Conservation (phyloP, 495 filamentous ascomycete genomes). For the Xylaria longipes region DNA sequence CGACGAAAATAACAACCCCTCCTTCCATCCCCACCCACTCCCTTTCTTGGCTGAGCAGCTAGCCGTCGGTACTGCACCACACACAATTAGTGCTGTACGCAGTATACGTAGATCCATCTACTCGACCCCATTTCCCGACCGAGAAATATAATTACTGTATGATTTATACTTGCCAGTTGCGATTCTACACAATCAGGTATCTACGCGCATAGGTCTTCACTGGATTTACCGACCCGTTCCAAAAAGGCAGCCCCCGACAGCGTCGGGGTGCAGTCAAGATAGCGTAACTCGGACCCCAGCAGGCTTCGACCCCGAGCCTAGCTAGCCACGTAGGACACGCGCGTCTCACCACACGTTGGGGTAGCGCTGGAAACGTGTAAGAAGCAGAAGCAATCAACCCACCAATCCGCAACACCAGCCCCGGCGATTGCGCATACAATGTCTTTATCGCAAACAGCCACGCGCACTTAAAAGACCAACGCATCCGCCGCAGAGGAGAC, state of each 20-base stretch:
- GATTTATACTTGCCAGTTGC: background rate
- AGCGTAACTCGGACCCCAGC: background rate
- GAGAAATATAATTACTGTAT: background rate
- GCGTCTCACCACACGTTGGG: background rate
- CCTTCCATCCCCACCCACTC: slow-evolving; percentile 12
- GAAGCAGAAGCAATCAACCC: background rate
- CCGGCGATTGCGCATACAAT: background rate
- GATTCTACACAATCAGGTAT: background rate
- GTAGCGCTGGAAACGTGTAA: background rate
- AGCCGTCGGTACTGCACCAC: background rate
- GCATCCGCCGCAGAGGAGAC: background rate
- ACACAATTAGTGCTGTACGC: background rate
- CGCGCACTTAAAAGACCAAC: background rate
- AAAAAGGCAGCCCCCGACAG: background rate
- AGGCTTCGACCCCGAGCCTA: background rate
- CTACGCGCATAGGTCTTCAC: background rate
- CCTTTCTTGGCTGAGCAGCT: background rate
- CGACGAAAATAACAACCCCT: slow-evolving; percentile 6
- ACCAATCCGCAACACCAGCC: background rate
- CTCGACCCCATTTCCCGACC: background rate
- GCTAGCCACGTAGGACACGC: slow-evolving; percentile 14
- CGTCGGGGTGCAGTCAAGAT: background rate
- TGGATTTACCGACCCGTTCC: background rate
- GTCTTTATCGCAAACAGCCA: slow-evolving; percentile 1
- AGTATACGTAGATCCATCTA: no score